Evolutionary conservation across 352 stramenopile genomes (phyloP).

Genomic region (Elongisporangium undulatum): DNA sequence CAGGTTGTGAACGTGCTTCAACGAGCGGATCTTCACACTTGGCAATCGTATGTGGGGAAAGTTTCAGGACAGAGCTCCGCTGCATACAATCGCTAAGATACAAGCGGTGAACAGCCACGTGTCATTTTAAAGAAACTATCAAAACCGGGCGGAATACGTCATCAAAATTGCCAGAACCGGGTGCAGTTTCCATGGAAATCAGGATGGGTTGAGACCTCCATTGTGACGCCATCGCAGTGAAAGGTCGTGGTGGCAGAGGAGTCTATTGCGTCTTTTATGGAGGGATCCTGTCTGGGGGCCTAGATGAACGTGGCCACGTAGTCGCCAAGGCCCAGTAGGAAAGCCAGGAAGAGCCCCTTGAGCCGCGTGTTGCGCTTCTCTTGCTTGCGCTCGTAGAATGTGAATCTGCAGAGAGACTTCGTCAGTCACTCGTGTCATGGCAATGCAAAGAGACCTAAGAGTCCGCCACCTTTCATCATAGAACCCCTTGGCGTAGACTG

Average conservation of each 20-base stretch:
- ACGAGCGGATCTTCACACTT: constrained; percentile 1
- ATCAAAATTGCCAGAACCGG: neutral
- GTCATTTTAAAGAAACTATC: neutral
- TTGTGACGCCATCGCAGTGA: neutral
- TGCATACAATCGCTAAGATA: constrained; percentile 10
- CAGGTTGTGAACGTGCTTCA: constrained; percentile 9
- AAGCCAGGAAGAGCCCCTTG: constrained; percentile 46
- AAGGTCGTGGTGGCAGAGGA: neutral
- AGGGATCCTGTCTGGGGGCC: neutral
- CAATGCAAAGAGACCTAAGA: neutral
- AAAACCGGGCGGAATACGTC: neutral
- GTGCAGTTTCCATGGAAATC: neutral
- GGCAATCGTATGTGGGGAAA: neutral
- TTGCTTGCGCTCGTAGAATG: constrained; percentile 50
- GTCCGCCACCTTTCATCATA: constrained; percentile 54
- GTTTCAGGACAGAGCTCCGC: constrained; percentile 8
- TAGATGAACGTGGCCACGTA: constrained; percentile 42
- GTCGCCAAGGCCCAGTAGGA: constrained; percentile 46
- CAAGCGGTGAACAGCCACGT: constrained; percentile 10
- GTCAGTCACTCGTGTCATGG: neutral
- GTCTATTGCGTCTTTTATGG: neutral
- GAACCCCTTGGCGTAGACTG: constrained; percentile 65
- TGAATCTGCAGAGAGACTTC: constrained; percentile 27
- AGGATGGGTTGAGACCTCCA: neutral
- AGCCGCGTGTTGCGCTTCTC: constrained; percentile 47